Percentiles rank a stretch among this genome's conserved stretches.
Evolutionary conservation across 108 stramenopile genomes (phyloP).

Genomic region (Ochromonas danica): DNA sequence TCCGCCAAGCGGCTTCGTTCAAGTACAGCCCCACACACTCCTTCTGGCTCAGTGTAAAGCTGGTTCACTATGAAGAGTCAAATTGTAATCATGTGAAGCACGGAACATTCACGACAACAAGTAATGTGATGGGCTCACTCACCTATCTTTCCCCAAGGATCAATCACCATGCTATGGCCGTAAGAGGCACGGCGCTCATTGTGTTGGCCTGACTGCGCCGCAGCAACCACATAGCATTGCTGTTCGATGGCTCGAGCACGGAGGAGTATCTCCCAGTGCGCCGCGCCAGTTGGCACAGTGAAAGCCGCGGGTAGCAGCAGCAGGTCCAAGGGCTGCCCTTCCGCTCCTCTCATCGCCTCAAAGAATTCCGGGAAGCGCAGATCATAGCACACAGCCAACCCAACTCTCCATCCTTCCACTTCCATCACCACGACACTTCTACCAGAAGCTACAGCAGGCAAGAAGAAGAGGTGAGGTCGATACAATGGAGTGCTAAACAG

Average conservation of each 20-base stretch:
- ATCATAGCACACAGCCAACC: slow-evolving; percentile 90
- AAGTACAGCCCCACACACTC: too few species aligned
- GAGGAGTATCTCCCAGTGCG: slow-evolving; percentile 86
- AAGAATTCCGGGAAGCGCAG: slow-evolving; percentile 89
- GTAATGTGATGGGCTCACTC: too few species aligned
- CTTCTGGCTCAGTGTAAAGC: too few species aligned
- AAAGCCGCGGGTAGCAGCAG: slow-evolving; percentile 87
- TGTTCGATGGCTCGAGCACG: slow-evolving; percentile 87
- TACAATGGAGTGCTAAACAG: too few species aligned
- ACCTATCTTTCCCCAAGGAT: slow-evolving; percentile 44
- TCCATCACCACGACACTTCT: slow-evolving; percentile 71
- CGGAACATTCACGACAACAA: too few species aligned
- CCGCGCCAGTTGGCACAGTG: slow-evolving; percentile 88
- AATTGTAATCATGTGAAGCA: too few species aligned
- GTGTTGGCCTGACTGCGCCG: slow-evolving; percentile 86
- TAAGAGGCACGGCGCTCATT: slow-evolving; percentile 77
- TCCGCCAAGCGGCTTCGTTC: too few species aligned
- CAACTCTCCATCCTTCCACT: slow-evolving; percentile 70
- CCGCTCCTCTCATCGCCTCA: slow-evolving; percentile 49
- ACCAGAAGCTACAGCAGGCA: slow-evolving; percentile 75
- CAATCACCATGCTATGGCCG: slow-evolving; percentile 66
- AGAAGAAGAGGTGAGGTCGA: slow-evolving; percentile 61
- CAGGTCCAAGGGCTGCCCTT: slow-evolving; percentile 67
- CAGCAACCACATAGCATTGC: slow-evolving; percentile 89
- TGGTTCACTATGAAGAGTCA: too few species aligned